Percentiles rank a stretch among this genome's conserved stretches.
Conservation (phyloP, 352 stramenopile genomes). For the Pythium inflatum region DNA sequence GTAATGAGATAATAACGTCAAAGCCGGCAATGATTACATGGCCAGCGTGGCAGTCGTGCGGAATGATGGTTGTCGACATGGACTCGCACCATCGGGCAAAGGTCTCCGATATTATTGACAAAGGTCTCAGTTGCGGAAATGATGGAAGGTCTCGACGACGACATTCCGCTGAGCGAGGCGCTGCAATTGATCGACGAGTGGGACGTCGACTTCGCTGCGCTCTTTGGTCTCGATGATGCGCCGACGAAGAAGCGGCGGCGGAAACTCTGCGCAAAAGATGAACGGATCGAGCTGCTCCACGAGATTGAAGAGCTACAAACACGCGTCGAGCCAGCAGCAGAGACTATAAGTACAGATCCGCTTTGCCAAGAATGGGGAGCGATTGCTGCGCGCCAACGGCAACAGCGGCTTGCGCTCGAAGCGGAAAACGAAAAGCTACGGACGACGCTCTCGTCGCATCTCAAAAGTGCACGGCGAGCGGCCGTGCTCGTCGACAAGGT, state of each 20-base stretch:
- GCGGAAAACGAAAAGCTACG: conserved; percentile 17
- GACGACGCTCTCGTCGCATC: not conserved
- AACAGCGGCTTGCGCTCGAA: not conserved
- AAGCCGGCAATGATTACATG: too few species aligned
- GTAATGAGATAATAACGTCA: too few species aligned
- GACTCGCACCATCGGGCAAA: too few species aligned
- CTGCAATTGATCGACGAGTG: conserved; percentile 11
- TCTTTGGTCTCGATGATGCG: conserved; percentile 6
- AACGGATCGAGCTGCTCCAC: not conserved
- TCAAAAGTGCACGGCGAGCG: not conserved
- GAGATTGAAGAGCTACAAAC: not conserved
- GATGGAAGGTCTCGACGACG: too few species aligned
- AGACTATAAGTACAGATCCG: too few species aligned
- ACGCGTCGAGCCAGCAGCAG: not conserved
- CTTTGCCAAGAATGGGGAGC: not conserved
- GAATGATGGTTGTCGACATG: too few species aligned
- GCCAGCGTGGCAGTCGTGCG: too few species aligned
- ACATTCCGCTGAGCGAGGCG: conserved; percentile 8
- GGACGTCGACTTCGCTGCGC: conserved; percentile 1
- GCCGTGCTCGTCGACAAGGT: not conserved
- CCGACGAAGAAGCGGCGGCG: not conserved
- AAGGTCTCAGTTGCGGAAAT: too few species aligned
- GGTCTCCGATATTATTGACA: too few species aligned
- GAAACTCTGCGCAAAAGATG: not conserved
- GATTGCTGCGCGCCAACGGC: conserved; percentile 6